Conservation (phyloP, 768 basidiomycete genomes). For the Rhizopogon sp. region DNA sequence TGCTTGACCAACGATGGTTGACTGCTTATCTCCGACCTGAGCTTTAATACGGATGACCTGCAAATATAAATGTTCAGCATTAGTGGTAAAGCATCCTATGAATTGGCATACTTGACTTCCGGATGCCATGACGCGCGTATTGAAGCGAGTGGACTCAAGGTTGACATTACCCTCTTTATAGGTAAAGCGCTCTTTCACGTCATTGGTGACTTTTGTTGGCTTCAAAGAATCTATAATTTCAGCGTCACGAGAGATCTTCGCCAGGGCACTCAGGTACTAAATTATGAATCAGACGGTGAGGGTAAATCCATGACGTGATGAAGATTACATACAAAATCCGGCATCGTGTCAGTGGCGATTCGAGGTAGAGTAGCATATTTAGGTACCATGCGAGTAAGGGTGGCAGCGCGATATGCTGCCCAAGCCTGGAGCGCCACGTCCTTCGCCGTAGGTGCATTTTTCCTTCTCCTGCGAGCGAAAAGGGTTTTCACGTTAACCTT, state of each 20-base stretch:
- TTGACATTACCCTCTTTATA: slow-evolving; percentile 25
- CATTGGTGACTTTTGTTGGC: slow-evolving; percentile 39
- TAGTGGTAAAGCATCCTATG: background rate
- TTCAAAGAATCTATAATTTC: slow-evolving; percentile 45
- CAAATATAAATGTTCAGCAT: background rate
- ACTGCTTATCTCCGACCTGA: background rate
- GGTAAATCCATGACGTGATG: background rate
- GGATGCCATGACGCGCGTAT: slow-evolving; percentile 36
- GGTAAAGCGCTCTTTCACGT: slow-evolving; percentile 26
- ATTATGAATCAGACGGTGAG: background rate
- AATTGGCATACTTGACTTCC: slow-evolving; percentile 31
- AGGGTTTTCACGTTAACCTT: slow-evolving; percentile 22
- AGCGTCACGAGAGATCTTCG: slow-evolving; percentile 39
- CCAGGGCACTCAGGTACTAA: slow-evolving; percentile 39
- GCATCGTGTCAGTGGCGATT: slow-evolving; percentile 23
- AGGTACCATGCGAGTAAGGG: slow-evolving; percentile 13
- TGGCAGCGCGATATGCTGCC: slow-evolving; percentile 35
- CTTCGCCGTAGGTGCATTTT: slow-evolving; percentile 1
- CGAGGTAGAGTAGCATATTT: slow-evolving; percentile 12
- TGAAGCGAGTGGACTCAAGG: slow-evolving; percentile 36
- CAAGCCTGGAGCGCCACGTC: slow-evolving; percentile 40
- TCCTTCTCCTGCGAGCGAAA: slow-evolving; percentile 14
- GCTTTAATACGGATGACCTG: slow-evolving; percentile 19
- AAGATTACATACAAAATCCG: slow-evolving; percentile 21
- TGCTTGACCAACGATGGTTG: slow-evolving; percentile 14